Evolutionary conservation across 768 basidiomycete genomes (phyloP).

Genomic region (Cyathus striatus): DNA sequence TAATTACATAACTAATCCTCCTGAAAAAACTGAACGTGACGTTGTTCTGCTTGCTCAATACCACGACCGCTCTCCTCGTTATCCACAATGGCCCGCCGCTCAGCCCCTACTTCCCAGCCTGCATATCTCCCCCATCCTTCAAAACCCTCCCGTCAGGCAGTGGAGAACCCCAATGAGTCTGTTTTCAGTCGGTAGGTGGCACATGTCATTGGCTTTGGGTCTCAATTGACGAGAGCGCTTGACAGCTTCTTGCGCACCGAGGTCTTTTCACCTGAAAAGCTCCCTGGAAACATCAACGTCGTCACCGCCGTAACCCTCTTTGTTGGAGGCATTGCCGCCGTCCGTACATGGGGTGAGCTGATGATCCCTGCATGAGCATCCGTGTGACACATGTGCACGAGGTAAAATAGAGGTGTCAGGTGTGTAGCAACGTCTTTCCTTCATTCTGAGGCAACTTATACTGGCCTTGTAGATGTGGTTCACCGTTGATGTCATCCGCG

Average conservation of each 20-base stretch:
- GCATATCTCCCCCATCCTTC: constrained; percentile 49
- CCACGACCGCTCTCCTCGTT: not conserved
- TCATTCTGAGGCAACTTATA: too few relatives aligned
- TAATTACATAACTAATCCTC: not conserved
- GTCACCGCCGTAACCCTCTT: constrained; percentile 63
- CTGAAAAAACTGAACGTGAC: constrained; percentile 1
- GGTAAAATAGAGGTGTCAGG: not conserved
- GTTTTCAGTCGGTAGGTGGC: constrained; percentile 40
- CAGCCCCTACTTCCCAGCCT: constrained; percentile 46
- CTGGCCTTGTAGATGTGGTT: too few relatives aligned
- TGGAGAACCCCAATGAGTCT: constrained; percentile 59
- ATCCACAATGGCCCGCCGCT: constrained; percentile 62
- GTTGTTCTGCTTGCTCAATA: not conserved
- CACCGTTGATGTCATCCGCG: too few relatives aligned
- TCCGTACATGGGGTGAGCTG: constrained; percentile 74
- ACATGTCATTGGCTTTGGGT: not conserved
- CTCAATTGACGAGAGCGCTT: not conserved
- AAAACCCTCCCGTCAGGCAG: constrained; percentile 29
- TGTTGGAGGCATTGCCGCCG: constrained; percentile 61
- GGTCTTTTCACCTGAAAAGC: constrained; percentile 68
- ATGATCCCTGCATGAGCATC: constrained; percentile 57
- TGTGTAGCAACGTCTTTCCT: not conserved
- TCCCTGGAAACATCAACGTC: constrained; percentile 70
- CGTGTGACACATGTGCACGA: not conserved
- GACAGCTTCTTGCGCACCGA: constrained; percentile 52